These are phyloP conservation scores for Ophiostoma australiae DNA, from an alignment of 2,329 filamentous ascomycete genomes.

Conservation along the genomic window DNA sequence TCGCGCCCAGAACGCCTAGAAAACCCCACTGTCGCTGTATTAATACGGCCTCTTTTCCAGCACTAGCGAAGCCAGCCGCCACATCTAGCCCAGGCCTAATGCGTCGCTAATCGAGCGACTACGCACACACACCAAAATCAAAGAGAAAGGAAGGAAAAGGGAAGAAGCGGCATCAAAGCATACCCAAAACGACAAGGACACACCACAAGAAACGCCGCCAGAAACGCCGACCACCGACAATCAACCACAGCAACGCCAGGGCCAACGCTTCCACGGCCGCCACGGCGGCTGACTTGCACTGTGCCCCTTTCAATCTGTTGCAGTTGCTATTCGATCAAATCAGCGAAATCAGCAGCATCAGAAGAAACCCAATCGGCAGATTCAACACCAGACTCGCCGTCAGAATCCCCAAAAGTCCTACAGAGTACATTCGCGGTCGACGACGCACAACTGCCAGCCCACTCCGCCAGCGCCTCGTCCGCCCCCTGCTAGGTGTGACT, in stretches of 20 bases:
- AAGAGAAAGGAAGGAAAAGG: not conserved
- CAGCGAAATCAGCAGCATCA: not conserved
- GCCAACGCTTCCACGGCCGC: slow-evolving; percentile 20
- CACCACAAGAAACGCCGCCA: not conserved
- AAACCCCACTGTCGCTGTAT: not conserved
- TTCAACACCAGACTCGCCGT: not conserved
- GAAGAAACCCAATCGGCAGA: not conserved
- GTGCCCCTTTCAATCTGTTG: not conserved
- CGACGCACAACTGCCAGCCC: not conserved
- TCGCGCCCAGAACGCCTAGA: not conserved
- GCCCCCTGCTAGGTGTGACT: slow-evolving; percentile 12
- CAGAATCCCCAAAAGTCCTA: slow-evolving; percentile 4
- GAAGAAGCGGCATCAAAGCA: not conserved
- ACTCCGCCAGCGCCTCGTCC: slow-evolving; percentile 9
- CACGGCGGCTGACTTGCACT: slow-evolving; percentile 22
- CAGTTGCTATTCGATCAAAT: not conserved
- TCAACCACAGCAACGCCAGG: slow-evolving; percentile 6
- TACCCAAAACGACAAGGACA: not conserved
- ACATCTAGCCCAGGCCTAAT: slow-evolving; percentile 13
- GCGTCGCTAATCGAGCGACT: not conserved
- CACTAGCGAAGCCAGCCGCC: not conserved
- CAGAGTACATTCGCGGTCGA: not conserved
- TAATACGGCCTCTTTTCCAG: not conserved
- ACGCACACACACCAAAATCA: not conserved
- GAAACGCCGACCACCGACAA: slow-evolving; percentile 3